Evolutionary conservation across 306 rosid genomes (phyloP).

Genomic region (Alnus glutinosa): DNA sequence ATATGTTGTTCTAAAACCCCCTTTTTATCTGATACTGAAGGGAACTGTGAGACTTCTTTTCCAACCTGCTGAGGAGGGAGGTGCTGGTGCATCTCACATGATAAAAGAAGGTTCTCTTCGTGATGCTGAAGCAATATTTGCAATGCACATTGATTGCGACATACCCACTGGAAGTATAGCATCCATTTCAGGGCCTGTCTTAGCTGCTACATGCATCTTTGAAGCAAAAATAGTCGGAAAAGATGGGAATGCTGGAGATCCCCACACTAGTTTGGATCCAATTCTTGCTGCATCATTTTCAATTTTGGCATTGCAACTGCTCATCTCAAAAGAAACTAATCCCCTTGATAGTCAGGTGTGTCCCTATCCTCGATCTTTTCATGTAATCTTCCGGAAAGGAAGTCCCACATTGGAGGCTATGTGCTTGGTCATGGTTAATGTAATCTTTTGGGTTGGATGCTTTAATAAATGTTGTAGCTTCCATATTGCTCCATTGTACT

Average conservation of each 20-base stretch:
- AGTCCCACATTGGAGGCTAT: not conserved
- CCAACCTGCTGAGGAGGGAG: conserved; percentile 86
- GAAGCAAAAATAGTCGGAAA: conserved; percentile 54
- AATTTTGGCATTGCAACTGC: conserved; percentile 66
- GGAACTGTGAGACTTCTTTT: conserved; percentile 72
- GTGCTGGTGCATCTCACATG: conserved; percentile 54
- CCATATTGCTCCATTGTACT: not conserved
- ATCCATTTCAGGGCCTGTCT: conserved; percentile 48
- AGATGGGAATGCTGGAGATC: conserved; percentile 68
- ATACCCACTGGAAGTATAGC: conserved; percentile 58
- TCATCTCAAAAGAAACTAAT: conserved; percentile 70
- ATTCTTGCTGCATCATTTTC: conserved; percentile 66
- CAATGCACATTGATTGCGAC: conserved; percentile 39
- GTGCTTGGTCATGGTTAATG: not conserved
- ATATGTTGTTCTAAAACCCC: conserved; percentile 13
- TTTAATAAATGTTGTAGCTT: not conserved
- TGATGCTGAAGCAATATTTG: conserved; percentile 64
- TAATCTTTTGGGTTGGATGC: not conserved
- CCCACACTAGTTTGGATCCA: conserved; percentile 54
- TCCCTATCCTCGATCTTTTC: conserved; percentile 25
- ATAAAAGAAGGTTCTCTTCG: conserved; percentile 62
- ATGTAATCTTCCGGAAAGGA: not conserved
- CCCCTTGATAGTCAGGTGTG: conserved; percentile 64
- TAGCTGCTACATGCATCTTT: conserved; percentile 61
- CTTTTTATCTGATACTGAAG: conserved; percentile 41